These are phyloP conservation scores for Dendrobium huoshanense DNA, from an alignment of 106 monocot genomes.

Conservation along the genomic window DNA sequence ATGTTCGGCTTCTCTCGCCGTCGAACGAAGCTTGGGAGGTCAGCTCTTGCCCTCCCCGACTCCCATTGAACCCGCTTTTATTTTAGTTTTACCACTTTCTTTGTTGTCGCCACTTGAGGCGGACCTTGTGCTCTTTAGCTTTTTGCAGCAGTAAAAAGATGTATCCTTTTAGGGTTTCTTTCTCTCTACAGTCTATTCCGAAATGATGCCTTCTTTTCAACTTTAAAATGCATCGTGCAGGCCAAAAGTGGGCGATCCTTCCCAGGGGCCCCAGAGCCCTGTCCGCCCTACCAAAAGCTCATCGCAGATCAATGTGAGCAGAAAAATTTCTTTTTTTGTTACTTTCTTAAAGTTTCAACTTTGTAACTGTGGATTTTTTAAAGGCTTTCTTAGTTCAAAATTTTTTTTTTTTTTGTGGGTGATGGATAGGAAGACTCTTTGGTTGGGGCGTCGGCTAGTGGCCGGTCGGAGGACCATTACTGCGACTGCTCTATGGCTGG, in stretches of 20 bases:
- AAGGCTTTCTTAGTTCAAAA: background rate
- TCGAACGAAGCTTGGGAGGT: conserved; percentile 49
- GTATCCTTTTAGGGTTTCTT: conserved; percentile 5
- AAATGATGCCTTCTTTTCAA: background rate
- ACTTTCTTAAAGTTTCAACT: background rate
- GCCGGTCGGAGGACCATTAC: conserved; percentile 36
- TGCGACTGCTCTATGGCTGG: conserved; percentile 26
- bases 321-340: background rate
- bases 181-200: background rate
- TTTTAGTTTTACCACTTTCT: background rate
- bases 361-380: conserved; percentile 3
- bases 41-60: background rate
- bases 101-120: background rate
- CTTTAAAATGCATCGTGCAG: conserved; percentile 18
- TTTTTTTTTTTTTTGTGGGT: conserved; percentile 1
- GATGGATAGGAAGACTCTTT: conserved; percentile 45
- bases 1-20: conserved; percentile 57
- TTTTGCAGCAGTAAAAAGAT: background rate
- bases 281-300: conserved; percentile 38
- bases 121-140: background rate
- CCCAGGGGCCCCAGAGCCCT: conserved; percentile 55
- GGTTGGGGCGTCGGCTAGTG: conserved; percentile 29
- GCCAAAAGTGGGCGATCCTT: conserved; percentile 64
- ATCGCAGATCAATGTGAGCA: conserved; percentile 47
- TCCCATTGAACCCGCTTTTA: background rate